phyloP scores from a whole-genome alignment of 2,329 filamentous ascomycete species.

The Aspergillus brasiliensis region DNA sequence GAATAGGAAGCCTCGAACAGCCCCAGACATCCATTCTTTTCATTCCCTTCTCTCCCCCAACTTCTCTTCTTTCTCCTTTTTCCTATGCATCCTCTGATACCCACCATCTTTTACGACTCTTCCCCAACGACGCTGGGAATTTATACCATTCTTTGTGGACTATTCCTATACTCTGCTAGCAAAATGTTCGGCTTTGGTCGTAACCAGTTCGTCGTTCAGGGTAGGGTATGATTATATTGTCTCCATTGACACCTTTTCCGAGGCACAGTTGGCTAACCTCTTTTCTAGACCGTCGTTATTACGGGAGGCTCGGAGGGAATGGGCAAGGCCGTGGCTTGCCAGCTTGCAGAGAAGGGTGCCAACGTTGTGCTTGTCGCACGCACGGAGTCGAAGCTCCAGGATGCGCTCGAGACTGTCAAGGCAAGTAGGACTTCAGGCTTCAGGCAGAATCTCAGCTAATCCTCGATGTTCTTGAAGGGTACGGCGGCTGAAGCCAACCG shows the following conservation, averaged over 20 bases:
- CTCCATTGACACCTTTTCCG: background rate
- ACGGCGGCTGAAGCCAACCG: slow-evolving; percentile 64
- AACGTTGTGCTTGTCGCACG: slow-evolving; percentile 85
- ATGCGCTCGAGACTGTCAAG: slow-evolving; percentile 66
- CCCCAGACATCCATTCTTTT: slow-evolving; percentile 11
- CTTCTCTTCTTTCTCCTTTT: slow-evolving; percentile 12
- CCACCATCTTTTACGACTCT: slow-evolving; percentile 24
- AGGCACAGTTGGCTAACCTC: slow-evolving; percentile 1
- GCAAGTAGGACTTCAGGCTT: slow-evolving; percentile 42
- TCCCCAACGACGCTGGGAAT: slow-evolving; percentile 30
- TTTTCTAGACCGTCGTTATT: slow-evolving; percentile 73
- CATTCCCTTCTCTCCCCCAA: slow-evolving; percentile 11
- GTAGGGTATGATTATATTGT: slow-evolving; percentile 62
- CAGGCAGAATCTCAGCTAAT: background rate
- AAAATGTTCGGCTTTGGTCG: slow-evolving; percentile 51
- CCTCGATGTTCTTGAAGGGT: slow-evolving; percentile 47
- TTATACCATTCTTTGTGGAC: slow-evolving; percentile 35
- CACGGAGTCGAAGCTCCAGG: slow-evolving; percentile 71
- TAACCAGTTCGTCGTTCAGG: slow-evolving; percentile 82
- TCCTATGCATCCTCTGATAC: slow-evolving; percentile 27
- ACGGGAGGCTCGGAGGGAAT: slow-evolving; percentile 94
- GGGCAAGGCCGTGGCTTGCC: slow-evolving; percentile 73
- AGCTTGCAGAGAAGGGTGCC: slow-evolving; percentile 80
- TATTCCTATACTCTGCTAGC: slow-evolving; percentile 36
- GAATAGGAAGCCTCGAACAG: background rate